Base-by-base conservation (phyloP, 257 asterid species). In the Coffea canephora region DNA sequence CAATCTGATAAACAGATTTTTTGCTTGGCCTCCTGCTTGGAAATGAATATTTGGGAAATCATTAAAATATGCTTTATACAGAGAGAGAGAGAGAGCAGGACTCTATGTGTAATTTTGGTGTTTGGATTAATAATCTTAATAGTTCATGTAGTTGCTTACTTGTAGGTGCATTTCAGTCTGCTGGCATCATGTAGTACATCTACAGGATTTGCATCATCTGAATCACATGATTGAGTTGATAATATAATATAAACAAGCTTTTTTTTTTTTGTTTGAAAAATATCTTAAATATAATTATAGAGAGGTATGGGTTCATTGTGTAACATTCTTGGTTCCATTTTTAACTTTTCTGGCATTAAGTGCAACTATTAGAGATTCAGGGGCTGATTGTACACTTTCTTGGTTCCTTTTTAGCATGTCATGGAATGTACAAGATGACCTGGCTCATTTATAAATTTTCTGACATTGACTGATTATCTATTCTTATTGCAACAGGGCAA, bases 401-500 rank as follows among this genome's bases (percentile, higher is more conserved):
- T 13, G 18, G 7, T 6, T 73, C 23, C 77, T 73, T 39, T 73
- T 54, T 25, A 2, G 12, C 3, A 7, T 52, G 39, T 59, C 31
- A 23, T 59, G 66, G 66, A 3, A 59, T 59, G 66, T 21, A 59
- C 23, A 21, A 59, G 66, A 21, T 59, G 31, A 49, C 18, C 49
- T 18, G 46, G 39, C n/a, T 34, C 25, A 69, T n/a, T 18, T n/a
- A 41, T 69, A 23, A 19, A 2, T 10, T 25, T 52, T 11, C 31
- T 45, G 43, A 52, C 23, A 21, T 5, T 75, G 27, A 13, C 45
- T 46, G 57, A 65, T 34, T 9, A n/a, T 73, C n/a, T 54, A 18
- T 59, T 65, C 81, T 83, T 84, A 69, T 84, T 82, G 75, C 61
- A 82, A 84, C 96, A 95, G 99, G 99, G 79, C 99, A 96, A 80